phyloP scores from a whole-genome alignment of 345 rosid species.

The Populus tremula region DNA sequence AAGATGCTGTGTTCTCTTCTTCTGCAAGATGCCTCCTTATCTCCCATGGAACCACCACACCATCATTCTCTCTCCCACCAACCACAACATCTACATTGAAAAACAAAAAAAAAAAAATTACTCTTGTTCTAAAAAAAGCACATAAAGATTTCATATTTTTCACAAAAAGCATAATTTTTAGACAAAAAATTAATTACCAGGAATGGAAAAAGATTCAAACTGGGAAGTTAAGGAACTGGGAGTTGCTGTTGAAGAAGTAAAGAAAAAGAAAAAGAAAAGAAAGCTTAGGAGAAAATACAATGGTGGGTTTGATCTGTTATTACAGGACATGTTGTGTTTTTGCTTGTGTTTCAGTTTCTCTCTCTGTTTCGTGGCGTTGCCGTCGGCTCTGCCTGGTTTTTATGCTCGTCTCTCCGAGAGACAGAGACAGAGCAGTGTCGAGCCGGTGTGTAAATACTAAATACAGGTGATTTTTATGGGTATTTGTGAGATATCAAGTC shows the following conservation, averaged over 20 bases:
- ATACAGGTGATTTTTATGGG: background rate
- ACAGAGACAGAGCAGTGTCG: background rate
- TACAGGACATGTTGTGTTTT: background rate
- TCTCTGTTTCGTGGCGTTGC: conserved; percentile 3
- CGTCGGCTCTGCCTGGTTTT: background rate
- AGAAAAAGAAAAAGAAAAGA: conserved; percentile 3
- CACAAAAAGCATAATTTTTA: background rate
- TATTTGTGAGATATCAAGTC: background rate
- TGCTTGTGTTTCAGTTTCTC: background rate
- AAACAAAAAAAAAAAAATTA: background rate
- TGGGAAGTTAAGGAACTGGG: background rate
- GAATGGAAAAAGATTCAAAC: conserved; percentile 2
- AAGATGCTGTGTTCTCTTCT: background rate
- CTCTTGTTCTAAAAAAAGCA: background rate
- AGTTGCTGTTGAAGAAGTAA: background rate
- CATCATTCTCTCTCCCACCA: conserved; percentile 19
- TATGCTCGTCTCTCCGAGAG: background rate
- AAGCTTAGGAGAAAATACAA: conserved; percentile 6
- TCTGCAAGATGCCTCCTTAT: conserved; percentile 58
- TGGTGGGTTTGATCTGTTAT: background rate
- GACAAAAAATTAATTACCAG: background rate
- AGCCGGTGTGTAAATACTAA: background rate
- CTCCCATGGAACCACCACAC: conserved; percentile 35
- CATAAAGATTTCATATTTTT: background rate
- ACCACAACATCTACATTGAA: conserved; percentile 4